phyloP scores from a whole-genome alignment of 202 grass and related monocot genomes.

The Zizania palustris region DNA sequence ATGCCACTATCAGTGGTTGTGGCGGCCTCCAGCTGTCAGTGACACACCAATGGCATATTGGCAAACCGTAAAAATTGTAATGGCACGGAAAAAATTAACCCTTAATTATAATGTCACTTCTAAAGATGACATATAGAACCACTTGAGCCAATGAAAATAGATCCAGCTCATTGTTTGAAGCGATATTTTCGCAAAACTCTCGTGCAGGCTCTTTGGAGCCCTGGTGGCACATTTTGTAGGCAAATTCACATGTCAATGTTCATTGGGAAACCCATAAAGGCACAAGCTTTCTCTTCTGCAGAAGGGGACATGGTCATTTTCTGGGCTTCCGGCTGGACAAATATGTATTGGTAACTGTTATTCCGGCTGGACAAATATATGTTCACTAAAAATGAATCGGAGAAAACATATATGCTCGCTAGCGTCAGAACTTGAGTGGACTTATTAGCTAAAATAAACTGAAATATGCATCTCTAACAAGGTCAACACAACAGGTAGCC shows the following conservation, averaged over 20 bases:
- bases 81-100: too few species aligned
- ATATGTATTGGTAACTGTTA: constrained; percentile 5
- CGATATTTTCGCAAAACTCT: too few species aligned
- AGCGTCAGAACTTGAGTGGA: constrained; percentile 24
- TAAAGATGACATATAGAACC: too few species aligned
- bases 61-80: too few species aligned
- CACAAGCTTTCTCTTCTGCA: constrained; percentile 95
- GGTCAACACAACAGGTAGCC: neutral
- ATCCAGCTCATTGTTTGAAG: too few species aligned
- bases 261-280: constrained; percentile 96
- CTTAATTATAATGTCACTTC: too few species aligned
- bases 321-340: constrained; percentile 15
- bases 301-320: constrained; percentile 36
- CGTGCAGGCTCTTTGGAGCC: constrained; percentile 93
- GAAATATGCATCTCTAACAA: constrained; percentile 22
- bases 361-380: neutral
- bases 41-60: too few species aligned
- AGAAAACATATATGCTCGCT: constrained; percentile 16
- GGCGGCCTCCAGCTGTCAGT: too few species aligned
- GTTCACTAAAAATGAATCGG: neutral
- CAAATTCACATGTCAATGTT: constrained; percentile 96
- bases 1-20: too few species aligned
- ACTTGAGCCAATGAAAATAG: too few species aligned
- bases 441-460: neutral
- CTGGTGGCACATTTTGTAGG: constrained; percentile 94